A percentile compares a stretch with the other conserved stretches of the same genome.
phyloP scores from a whole-genome alignment of 2,329 filamentous ascomycete genomes.

The Aspergillus piperis region DNA sequence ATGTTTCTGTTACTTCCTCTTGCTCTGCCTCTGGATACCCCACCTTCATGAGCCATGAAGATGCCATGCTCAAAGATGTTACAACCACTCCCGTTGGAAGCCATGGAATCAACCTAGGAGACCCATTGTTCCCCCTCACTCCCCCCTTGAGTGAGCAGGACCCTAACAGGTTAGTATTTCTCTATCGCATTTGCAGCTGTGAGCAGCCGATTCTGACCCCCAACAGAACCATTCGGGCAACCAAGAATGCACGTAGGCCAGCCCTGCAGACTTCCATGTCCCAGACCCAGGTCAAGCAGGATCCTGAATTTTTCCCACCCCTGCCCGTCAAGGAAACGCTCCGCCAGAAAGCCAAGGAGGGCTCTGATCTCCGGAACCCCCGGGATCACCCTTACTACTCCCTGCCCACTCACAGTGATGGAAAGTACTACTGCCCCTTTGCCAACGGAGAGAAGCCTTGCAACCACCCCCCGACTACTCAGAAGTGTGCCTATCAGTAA shows the following conservation, averaged over 20 bases:
- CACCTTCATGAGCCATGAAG: conserved; percentile 41
- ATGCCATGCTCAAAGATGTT: conserved; percentile 40
- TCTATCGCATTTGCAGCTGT: conserved; percentile 5
- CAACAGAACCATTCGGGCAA: conserved; percentile 41
- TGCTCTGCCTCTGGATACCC: conserved; percentile 43
- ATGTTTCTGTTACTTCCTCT: conserved; percentile 43
- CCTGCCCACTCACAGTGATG: conserved; percentile 59
- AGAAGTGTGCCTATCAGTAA: conserved; percentile 99
- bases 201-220: conserved; percentile 6
- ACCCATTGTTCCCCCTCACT: conserved; percentile 43
- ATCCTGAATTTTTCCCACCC: conserved; percentile 40
- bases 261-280: conserved; percentile 35
- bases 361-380: conserved; percentile 40
- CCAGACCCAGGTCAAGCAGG: conserved; percentile 37
- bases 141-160: conserved; percentile 44
- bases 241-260: conserved; percentile 42
- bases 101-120: conserved; percentile 41
- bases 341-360: conserved; percentile 41
- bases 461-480: conserved; percentile 88
- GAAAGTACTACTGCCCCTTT: conserved; percentile 92
- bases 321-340: conserved; percentile 37
- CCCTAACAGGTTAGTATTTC: conserved; percentile 41
- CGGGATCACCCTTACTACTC: conserved; percentile 47
- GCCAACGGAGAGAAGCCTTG: conserved; percentile 68
- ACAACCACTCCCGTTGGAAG: conserved; percentile 36